A percentile compares a stretch with the other conserved stretches of the same genome.
phyloP scores from a whole-genome alignment of 306 rosid genomes.

The Lotus japonicus region DNA sequence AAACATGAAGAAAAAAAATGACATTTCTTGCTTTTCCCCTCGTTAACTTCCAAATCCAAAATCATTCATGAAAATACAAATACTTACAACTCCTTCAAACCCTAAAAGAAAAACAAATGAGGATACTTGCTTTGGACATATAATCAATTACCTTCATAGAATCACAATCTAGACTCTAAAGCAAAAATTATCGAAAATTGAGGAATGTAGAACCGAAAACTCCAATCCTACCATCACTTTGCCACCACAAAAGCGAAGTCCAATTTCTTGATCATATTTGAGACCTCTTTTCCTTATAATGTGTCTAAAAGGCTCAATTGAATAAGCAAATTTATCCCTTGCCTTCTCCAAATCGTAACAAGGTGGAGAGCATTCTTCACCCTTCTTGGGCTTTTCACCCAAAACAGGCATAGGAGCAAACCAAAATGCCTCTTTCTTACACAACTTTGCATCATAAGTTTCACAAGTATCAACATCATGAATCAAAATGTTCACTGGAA shows the following conservation, averaged over 20 bases:
- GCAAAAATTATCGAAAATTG: too few species aligned
- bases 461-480: conserved; percentile 49
- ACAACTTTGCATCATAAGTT: conserved; percentile 26
- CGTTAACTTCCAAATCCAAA: too few species aligned
- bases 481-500: conserved; percentile 34
- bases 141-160: too few species aligned
- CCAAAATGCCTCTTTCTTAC: conserved; percentile 41
- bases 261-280: conserved; percentile 44
- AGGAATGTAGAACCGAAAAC: conserved; percentile 20
- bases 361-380: background rate
- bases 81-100: too few species aligned
- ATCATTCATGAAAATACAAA: too few species aligned
- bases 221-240: conserved; percentile 16
- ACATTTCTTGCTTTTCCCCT: too few species aligned
- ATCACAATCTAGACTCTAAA: too few species aligned
- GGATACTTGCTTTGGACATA: too few species aligned
- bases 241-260: conserved; percentile 31
- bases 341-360: conserved; percentile 30
- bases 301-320: conserved; percentile 41
- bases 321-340: conserved; percentile 37
- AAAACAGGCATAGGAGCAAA: conserved; percentile 38
- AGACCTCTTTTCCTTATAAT: conserved; percentile 33
- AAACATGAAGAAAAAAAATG: too few species aligned
- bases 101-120: too few species aligned
- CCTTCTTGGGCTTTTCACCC: conserved; percentile 29